Conservation (phyloP, 805 yeast species). For the Wickerhamomyces tratensis region DNA sequence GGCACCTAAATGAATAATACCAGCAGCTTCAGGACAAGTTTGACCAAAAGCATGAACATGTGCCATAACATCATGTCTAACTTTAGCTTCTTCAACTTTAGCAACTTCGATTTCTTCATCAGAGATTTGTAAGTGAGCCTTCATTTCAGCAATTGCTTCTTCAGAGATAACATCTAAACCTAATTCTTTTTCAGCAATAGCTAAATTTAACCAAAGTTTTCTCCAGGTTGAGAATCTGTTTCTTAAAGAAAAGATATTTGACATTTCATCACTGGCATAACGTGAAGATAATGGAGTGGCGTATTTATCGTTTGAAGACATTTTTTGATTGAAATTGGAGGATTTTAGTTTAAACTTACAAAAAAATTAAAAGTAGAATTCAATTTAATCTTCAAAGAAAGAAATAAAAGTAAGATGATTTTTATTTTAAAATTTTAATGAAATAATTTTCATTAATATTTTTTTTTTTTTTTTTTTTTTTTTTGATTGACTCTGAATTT, state of each 20-base stretch:
- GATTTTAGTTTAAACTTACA: no score
- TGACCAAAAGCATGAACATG: slow-evolving; percentile 95
- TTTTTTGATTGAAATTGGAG: background rate
- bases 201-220: slow-evolving; percentile 90
- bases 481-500: no score
- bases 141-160: slow-evolving; percentile 86
- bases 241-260: slow-evolving; percentile 81
- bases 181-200: slow-evolving; percentile 88
- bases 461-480: no score
- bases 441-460: no score
- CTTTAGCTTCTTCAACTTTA: slow-evolving; percentile 89
- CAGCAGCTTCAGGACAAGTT: slow-evolving; percentile 92
- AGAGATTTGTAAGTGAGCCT: slow-evolving; percentile 66
- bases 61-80: slow-evolving; percentile 99
- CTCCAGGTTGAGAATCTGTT: slow-evolving; percentile 98
- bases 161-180: slow-evolving; percentile 82
- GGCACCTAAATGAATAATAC: slow-evolving; percentile 96
- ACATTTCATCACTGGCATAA: slow-evolving; percentile 98
- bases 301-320: slow-evolving; percentile 51
- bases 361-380: no score
- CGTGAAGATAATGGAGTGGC: slow-evolving; percentile 91
- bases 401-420: no score
- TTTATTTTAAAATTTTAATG: no score
- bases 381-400: no score
- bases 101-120: slow-evolving; percentile 91